A percentile compares a stretch with the other conserved stretches of the same genome.
phyloP scores from a whole-genome alignment of 805 yeast genomes.

The Candida pseudofarinosa region DNA sequence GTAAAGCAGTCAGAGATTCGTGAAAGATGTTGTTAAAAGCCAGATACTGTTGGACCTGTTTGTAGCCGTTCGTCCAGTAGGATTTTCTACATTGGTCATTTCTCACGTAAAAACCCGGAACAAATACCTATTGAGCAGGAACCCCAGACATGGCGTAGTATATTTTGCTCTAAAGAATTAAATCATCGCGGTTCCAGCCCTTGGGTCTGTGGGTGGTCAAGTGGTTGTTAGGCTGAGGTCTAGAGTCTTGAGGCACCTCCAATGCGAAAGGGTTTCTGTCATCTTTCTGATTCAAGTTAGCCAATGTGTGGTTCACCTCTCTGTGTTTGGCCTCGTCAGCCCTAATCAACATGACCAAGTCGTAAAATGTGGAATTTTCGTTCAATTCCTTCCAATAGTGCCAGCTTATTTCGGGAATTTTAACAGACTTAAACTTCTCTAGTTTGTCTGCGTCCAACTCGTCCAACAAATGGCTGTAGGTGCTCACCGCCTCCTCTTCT shows the following conservation, averaged over 20 bases:
- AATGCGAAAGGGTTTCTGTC: slow-evolving; percentile 70
- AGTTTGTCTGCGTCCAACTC: slow-evolving; percentile 50
- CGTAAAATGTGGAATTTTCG: slow-evolving; percentile 50
- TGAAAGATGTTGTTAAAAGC: too few relatives aligned
- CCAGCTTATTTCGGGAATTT: slow-evolving; percentile 57
- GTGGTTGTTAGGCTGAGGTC: slow-evolving; percentile 37
- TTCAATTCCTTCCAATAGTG: slow-evolving; percentile 58
- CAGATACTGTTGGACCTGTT: too few relatives aligned
- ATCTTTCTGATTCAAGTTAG: slow-evolving; percentile 47
- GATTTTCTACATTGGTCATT: too few relatives aligned
- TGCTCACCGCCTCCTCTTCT: slow-evolving; percentile 75
- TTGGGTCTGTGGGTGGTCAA: slow-evolving; percentile 25
- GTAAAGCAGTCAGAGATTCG: too few relatives aligned
- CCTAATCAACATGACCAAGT: slow-evolving; percentile 56
- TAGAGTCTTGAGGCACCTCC: slow-evolving; percentile 30
- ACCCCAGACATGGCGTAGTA: too few relatives aligned
- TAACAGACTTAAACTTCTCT: slow-evolving; percentile 41
- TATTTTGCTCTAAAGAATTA: slow-evolving; percentile 21
- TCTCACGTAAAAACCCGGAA: too few relatives aligned
- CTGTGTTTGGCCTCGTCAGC: slow-evolving; percentile 80
- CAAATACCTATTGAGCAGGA: too few relatives aligned
- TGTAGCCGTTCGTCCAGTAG: not conserved
- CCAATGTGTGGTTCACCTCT: slow-evolving; percentile 75
- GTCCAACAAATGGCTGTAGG: slow-evolving; percentile 57
- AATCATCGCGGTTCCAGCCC: slow-evolving; percentile 42